Base-by-base conservation (phyloP, 2,329 filamentous ascomycete species). In the Stemphylium beticola region DNA sequence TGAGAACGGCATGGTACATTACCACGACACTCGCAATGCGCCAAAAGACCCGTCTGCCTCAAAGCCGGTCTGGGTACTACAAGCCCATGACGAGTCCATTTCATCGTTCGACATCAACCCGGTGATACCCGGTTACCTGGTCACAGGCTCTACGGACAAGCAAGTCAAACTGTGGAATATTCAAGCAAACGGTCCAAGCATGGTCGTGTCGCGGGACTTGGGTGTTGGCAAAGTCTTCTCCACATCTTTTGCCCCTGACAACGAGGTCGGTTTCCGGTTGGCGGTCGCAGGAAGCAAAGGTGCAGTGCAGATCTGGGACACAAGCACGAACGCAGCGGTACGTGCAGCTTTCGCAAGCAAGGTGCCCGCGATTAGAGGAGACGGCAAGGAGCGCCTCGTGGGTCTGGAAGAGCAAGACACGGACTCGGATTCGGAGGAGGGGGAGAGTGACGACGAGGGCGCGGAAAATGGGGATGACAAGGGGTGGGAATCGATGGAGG, bases 151-250 rank as follows among this genome's bases (percentile, higher is more conserved):
- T 2, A 93, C 91, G 12, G 95, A 99, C 81, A 93, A 92, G 81
- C 91, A 89, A 5, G 92, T 98, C 67, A 99, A 99, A 82, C 82
- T 99, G 53, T 99, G 95, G 95, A 96, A 96, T 77, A 87, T 97
- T 53, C 85, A 89, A 65, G 77, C 88, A 11, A 85, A 85, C 36
- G 92, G 92, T 2, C 95, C 95, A 1, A 90, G 87, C 57, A 90
- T 99, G 85, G 92, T 99, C 1, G 91, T 96, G 4, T 90, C 91
- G 22, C 87, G 95, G 64, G 93, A 98, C 75, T 81, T 98, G 40
- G 95, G 96, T 49, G 91, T 99, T 15, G 95, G 95, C 56, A 96
- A 93, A 78, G 90, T 99, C 33, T 99, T 99, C 77, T 91, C 91
- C 10, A 90, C 93, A 2, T 85, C 84, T 6, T 99, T 98, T 75